These are phyloP conservation scores for Lomentospora prolificans DNA, from an alignment of 2,329 filamentous ascomycete genomes.

Conservation along the genomic window DNA sequence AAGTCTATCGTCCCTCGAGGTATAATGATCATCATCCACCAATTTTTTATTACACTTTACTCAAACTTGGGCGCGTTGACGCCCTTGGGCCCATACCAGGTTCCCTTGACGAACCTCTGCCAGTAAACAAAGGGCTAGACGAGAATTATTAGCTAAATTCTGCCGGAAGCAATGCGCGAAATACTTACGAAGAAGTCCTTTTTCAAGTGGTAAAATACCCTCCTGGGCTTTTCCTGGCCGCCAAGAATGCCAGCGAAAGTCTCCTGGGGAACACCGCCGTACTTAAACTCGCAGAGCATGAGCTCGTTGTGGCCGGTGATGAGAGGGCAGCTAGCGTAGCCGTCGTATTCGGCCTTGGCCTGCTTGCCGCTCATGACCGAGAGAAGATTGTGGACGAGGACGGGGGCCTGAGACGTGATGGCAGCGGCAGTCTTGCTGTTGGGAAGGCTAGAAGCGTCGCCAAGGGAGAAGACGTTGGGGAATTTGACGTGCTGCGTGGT, in stretches of 20 bases:
- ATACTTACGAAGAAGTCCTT: constrained; percentile 28
- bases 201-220: constrained; percentile 32
- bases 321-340: constrained; percentile 36
- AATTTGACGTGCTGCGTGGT: constrained; percentile 16
- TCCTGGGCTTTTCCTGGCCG: constrained; percentile 28
- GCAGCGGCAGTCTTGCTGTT: constrained; percentile 35
- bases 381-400: constrained; percentile 31
- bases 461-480: constrained; percentile 29
- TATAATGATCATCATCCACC: not conserved
- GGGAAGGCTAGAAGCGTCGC: constrained; percentile 27
- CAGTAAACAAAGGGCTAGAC: constrained; percentile 19
- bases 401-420: constrained; percentile 31
- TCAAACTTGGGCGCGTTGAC: not conserved
- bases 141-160: not conserved
- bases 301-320: constrained; percentile 33
- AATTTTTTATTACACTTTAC: not conserved
- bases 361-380: constrained; percentile 23
- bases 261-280: constrained; percentile 34
- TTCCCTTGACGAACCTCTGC: constrained; percentile 21
- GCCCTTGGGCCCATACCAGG: constrained; percentile 21
- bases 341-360: constrained; percentile 26
- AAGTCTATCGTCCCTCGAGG: not conserved
- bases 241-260: constrained; percentile 26
- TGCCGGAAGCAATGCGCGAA: not conserved
- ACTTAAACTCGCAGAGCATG: constrained; percentile 38